Evolutionary conservation across 139 green algal species (phyloP).

Genomic region (Dunaliella primolecta): DNA sequence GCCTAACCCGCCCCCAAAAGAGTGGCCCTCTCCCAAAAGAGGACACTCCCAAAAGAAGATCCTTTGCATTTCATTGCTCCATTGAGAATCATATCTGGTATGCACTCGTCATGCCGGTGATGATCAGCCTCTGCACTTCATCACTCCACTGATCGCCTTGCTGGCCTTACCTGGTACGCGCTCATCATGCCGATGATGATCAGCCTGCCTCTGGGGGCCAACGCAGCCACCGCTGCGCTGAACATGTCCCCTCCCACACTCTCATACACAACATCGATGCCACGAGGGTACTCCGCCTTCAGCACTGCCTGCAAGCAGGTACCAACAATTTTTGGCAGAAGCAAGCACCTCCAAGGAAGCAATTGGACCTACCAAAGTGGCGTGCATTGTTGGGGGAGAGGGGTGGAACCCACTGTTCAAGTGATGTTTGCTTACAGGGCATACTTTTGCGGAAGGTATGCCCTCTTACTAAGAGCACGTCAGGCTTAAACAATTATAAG

Average conservation of each 20-base stretch:
- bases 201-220: slow-evolving; percentile 62
- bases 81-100: no score
- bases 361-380: background rate
- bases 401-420: no score
- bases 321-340: background rate
- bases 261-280: slow-evolving; percentile 72
- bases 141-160: no score
- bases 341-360: background rate
- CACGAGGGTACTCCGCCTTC: slow-evolving; percentile 50
- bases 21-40: no score
- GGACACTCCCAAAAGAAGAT: no score
- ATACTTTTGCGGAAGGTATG: no score
- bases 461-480: no score
- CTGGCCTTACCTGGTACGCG: slow-evolving; percentile 43
- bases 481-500: no score
- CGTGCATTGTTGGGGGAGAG: no score
- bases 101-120: slow-evolving; percentile 76
- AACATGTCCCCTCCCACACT: slow-evolving; percentile 78
- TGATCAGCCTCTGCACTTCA: slow-evolving; percentile 62
- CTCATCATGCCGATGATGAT: slow-evolving; percentile 80
- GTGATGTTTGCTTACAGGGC: no score
- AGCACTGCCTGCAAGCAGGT: slow-evolving; percentile 44
- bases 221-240: slow-evolving; percentile 45
- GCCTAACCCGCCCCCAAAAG: no score
- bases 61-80: no score